Base-by-base conservation (phyloP, 2,329 filamentous ascomycete genomes). In the Penicillium sp. region DNA sequence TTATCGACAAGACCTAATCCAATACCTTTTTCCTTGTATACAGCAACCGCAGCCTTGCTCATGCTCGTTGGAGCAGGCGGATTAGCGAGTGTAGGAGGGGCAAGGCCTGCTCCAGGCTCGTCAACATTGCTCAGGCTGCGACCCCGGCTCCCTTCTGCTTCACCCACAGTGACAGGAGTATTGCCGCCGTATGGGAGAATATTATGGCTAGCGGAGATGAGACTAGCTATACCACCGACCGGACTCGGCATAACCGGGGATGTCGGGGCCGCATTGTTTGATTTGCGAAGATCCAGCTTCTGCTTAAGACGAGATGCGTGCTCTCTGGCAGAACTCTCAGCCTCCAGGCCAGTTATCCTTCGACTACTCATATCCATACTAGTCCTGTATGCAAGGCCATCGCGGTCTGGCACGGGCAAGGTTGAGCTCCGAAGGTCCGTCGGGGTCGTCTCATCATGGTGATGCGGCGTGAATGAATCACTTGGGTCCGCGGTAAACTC, bases 221-320 rank as follows among this genome's bases (percentile, higher is more conserved):
- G 75, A 65, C 86, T 86, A 28, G 88, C 87, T 57, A 95, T 90
- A 23, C 89, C 89, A 46, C 77, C 75, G 16, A 79, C 77, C 10
- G 77, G 67, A 18, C 66, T 57, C 1, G 64, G 65, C 29, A 68
- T 64, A 29, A 66, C 74, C 44, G 65, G 68, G 22, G 71, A 71
- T 50, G 71, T 70, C 24, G 69, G 69, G 20, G 77, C 75, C 50
- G 84, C 79, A 6, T 82, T 81, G 29, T 64, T 68, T 14, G 84
- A 77, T 64, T 91, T 94, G 55, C 91, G 83, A 66, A 95, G 76
- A 67, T 96, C 91, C 36, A 96, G 78, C 68, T 89, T 95, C 65
- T 94, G 88, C 66, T 96, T 96, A 53, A 97, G 89, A 50, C 90
- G 82, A 16, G 88, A 81, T 7, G 88, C 86, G 66, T 93, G 89